A percentile compares a stretch with the other conserved stretches of the same genome.
Conservation (phyloP, 306 rosid genomes). For the apple (Malus domestica) region DNA sequence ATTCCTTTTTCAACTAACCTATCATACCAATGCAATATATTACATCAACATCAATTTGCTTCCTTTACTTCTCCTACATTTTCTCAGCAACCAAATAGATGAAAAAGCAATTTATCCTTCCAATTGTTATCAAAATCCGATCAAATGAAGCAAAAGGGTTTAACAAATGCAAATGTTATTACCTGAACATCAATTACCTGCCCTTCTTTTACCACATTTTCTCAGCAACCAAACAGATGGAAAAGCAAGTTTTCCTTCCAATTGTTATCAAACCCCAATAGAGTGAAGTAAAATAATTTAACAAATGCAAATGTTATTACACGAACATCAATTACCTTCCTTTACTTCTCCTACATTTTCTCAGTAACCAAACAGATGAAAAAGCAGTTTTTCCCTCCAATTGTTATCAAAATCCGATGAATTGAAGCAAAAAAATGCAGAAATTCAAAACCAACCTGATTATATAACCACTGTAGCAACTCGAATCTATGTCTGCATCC, state of each 20-base stretch:
- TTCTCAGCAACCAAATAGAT: background rate
- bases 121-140: background rate
- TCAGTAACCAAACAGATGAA: too few species aligned
- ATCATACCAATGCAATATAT: background rate
- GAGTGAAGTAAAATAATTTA: background rate
- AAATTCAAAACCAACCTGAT: background rate
- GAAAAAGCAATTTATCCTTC: background rate
- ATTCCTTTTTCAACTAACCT: conserved; percentile 11
- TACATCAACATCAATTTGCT: background rate
- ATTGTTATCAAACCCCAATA: background rate
- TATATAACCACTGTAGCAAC: background rate
- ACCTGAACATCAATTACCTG: background rate
- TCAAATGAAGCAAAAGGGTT: background rate
- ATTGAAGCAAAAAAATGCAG: background rate
- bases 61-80: background rate
- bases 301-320: too few species aligned
- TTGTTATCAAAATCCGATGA: background rate
- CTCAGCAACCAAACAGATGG: background rate
- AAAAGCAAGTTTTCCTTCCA: background rate
- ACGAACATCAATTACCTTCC: too few species aligned
- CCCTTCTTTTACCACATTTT: background rate
- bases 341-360: too few species aligned
- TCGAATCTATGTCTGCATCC: background rate
- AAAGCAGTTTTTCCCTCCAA: background rate
- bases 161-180: background rate